Base-by-base conservation (phyloP, 2,329 filamentous ascomycete genomes). In the Didymella segeticola region DNA sequence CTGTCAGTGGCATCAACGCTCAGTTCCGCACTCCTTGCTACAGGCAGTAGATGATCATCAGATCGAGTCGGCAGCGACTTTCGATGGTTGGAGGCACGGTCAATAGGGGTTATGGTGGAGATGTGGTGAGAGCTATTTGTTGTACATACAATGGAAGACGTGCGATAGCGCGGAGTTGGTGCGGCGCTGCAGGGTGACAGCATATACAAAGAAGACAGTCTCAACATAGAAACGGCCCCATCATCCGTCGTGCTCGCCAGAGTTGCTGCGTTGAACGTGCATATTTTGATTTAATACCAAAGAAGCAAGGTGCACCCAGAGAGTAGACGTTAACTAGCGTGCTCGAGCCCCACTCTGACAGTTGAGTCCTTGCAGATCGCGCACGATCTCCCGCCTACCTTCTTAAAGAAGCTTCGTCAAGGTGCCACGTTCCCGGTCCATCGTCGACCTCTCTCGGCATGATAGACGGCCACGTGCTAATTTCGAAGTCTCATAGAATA, bases 21-120 rank as follows among this genome's bases (percentile, higher is more conserved):
- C 52, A 51, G 23, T 30, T 42, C 6, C 52, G 52, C 23, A 55
- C 47, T n/a, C 47, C 47, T 46, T 55, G 52, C 41, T 55, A 55
- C 30, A 55, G 36, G 30, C 56, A 50, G 30, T 53, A 56, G n/a
- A 49, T 46, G 45, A 12, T 38, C 43, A 11, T 47, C 33, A 39
- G 43, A 26, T 38, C 43, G 43, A 47, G 33, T 47, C 14, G 33
- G 17, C 25, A 31, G 43, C 25, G 25, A 25, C 43, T 30, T 47
- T 47, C 15, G 26, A 47, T 38, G 33, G 31, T 38, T 47, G 43
- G 25, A 39, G 15, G 43, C 22, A 47, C 11, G 43, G 26, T n/a
- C 23, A 27, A 15, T 39, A 25, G 43, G 43, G 43, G 26, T 47
- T 31, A 30, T 47, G 43, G 33, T 38, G 43, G 33, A 38, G 43